phyloP scores from a whole-genome alignment of 352 stramenopile genomes.

The Phytophthora pluvialis region DNA sequence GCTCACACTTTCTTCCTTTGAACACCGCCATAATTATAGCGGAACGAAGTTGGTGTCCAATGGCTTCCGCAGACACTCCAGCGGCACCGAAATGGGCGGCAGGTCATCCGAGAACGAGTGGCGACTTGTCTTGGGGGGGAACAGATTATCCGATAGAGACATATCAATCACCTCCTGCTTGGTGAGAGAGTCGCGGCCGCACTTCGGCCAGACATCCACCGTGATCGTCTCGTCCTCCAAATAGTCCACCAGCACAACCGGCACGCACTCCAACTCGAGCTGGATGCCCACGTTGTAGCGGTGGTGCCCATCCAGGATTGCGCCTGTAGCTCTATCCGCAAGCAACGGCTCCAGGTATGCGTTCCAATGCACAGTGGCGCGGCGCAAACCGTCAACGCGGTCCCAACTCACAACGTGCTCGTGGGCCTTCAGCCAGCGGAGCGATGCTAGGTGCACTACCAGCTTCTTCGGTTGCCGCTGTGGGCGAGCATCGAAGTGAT shows the following conservation, averaged over 20 bases:
- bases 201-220: slow-evolving; percentile 88
- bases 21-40: slow-evolving; percentile 29
- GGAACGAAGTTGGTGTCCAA: slow-evolving; percentile 44
- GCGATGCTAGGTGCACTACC: slow-evolving; percentile 56
- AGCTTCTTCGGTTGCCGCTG: slow-evolving; percentile 74
- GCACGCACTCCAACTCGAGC: slow-evolving; percentile 69
- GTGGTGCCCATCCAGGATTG: slow-evolving; percentile 87
- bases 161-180: slow-evolving; percentile 88
- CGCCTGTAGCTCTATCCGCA: slow-evolving; percentile 70
- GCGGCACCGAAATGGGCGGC: slow-evolving; percentile 80
- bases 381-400: slow-evolving; percentile 80
- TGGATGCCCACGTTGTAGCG: slow-evolving; percentile 83
- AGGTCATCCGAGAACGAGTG: slow-evolving; percentile 87
- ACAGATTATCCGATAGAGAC: slow-evolving; percentile 82
- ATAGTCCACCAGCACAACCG: slow-evolving; percentile 85
- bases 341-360: slow-evolving; percentile 88
- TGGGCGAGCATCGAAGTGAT: slow-evolving; percentile 76
- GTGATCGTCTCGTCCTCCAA: slow-evolving; percentile 84
- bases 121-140: slow-evolving; percentile 88
- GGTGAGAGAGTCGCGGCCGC: slow-evolving; percentile 78
- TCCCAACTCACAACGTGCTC: slow-evolving; percentile 89
- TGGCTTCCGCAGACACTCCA: slow-evolving; percentile 61
- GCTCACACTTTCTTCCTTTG: neutral
- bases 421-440: slow-evolving; percentile 84
- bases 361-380: slow-evolving; percentile 77